Conservation (phyloP, 192 early-diverging fungal species). For the Phycomyces nitens region DNA sequence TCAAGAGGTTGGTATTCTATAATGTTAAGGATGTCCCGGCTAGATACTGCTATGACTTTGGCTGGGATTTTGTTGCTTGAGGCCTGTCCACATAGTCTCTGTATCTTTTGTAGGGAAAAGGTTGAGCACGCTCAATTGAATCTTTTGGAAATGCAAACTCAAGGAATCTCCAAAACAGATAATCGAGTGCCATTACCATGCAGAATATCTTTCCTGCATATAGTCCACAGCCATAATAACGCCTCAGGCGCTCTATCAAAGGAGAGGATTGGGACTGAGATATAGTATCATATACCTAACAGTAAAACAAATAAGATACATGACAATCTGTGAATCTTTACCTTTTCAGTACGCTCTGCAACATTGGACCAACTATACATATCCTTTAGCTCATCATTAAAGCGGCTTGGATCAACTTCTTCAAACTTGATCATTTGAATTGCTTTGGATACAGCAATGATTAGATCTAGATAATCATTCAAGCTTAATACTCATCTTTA, state of each 20-base stretch:
- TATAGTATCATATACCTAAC: constrained; percentile 79
- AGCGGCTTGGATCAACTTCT: constrained; percentile 59
- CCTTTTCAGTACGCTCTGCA: constrained; percentile 84
- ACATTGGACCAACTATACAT: constrained; percentile 99
- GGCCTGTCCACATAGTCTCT: neutral
- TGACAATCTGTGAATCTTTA: too few relatives aligned
- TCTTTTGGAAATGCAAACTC: constrained; percentile 76
- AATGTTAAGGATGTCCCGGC: neutral
- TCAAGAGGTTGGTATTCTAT: neutral
- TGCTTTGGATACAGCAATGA: constrained; percentile 66
- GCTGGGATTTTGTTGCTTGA: neutral
- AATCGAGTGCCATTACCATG: constrained; percentile 85
- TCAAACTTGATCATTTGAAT: constrained; percentile 64
- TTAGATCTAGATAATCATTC: constrained; percentile 49
- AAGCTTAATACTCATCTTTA: neutral
- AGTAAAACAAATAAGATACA: too few relatives aligned
- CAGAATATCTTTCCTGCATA: constrained; percentile 89
- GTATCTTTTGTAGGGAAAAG: constrained; percentile 63
- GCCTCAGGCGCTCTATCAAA: constrained; percentile 45
- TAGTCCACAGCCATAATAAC: constrained; percentile 84
- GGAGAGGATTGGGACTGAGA: constrained; percentile 61
- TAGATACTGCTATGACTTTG: neutral
- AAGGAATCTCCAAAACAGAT: constrained; percentile 75
- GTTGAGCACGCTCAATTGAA: constrained; percentile 68
- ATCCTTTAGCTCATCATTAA: constrained; percentile 80